Evolutionary conservation across 2,329 filamentous ascomycete genomes (phyloP), one percentile per base, ranked within the genome.

Genomic region (Aspergillus ruber): DNA sequence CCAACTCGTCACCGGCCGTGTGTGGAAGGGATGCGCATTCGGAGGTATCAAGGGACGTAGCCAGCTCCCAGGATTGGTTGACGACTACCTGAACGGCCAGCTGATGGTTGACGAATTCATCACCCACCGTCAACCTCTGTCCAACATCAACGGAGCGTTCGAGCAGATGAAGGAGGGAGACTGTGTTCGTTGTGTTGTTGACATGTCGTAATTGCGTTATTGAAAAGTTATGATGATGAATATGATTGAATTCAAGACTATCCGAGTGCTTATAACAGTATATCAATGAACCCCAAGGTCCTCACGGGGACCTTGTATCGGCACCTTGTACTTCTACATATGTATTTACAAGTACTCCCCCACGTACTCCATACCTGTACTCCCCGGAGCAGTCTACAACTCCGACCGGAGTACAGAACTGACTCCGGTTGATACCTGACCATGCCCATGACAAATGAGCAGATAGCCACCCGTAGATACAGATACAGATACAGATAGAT

Each of bases 21-120:
- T 95, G 51, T 98, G 93, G 93, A 95, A 88, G 76, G 93, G 93
- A 46, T 97, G 91, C 67, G 93, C 93, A 15, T 98, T 98, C 64
- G 93, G 93, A 59, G 93, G 93, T 61, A 90, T 98, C 79, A 98
- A 97, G 80, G 93, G 93, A 59, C 90, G 93, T 65, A 85, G 87
- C 29, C 93, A 98, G 75, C 82, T 98, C 56, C 86, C 87, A 42
- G 84, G 80, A 50, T 83, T 98, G 36, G 90, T 98, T 20, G 75
- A 83, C 57, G 91, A 97, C 72, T 98, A 98, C 75, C 79, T 94
- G 70, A 80, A 80, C 45, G 90, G 90, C 60, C 81, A 86, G 66
- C 84, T 98, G 66, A 97, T 96, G 84, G 93, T 97, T 41, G 91
- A 97, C 68, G 93, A 98, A 76, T 97, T 97, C 77, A 97, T 98